Conservation (phyloP, 2,329 filamentous ascomycete species). For the Chaetothyriales sp. region DNA sequence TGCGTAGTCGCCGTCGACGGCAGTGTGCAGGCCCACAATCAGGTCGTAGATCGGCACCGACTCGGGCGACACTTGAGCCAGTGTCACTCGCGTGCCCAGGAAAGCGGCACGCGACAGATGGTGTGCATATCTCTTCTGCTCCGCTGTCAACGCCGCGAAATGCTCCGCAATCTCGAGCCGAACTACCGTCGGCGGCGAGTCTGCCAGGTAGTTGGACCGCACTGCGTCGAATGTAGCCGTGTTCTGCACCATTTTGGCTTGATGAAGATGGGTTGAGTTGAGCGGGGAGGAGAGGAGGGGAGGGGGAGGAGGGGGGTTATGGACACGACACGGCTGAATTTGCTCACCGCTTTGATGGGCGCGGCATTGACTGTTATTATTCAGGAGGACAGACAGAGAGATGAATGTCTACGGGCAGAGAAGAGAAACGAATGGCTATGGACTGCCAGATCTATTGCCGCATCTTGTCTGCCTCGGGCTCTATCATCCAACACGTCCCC, state of each 20-base stretch:
- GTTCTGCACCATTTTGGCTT: background rate
- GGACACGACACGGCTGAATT: too few relatives aligned
- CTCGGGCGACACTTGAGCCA: slow-evolving; percentile 69
- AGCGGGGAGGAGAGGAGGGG: background rate
- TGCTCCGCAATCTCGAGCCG: slow-evolving; percentile 82
- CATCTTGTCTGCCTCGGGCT: too few relatives aligned
- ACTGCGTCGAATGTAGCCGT: slow-evolving; percentile 26
- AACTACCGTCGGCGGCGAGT: slow-evolving; percentile 77
- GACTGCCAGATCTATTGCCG: too few relatives aligned
- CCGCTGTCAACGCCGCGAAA: slow-evolving; percentile 49
- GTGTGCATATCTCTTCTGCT: slow-evolving; percentile 82
- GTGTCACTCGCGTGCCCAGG: slow-evolving; percentile 59
- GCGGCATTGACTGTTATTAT: too few relatives aligned
- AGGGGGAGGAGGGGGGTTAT: background rate
- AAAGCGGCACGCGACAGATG: slow-evolving; percentile 64
- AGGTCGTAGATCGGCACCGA: slow-evolving; percentile 69
- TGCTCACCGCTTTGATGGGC: too few relatives aligned
- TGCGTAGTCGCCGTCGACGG: slow-evolving; percentile 55
- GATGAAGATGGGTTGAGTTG: background rate
- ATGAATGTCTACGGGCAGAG: too few relatives aligned
- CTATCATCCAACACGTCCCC: too few relatives aligned
- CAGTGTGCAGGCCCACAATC: slow-evolving; percentile 56
- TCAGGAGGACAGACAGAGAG: too few relatives aligned
- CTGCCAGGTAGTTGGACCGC: slow-evolving; percentile 63
- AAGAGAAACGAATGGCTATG: too few relatives aligned